Percentiles rank a stretch among this genome's conserved stretches.
These are phyloP conservation scores for Pseudevernia furfuracea DNA, from an alignment of 495 filamentous ascomycete genomes.

Conservation along the genomic window DNA sequence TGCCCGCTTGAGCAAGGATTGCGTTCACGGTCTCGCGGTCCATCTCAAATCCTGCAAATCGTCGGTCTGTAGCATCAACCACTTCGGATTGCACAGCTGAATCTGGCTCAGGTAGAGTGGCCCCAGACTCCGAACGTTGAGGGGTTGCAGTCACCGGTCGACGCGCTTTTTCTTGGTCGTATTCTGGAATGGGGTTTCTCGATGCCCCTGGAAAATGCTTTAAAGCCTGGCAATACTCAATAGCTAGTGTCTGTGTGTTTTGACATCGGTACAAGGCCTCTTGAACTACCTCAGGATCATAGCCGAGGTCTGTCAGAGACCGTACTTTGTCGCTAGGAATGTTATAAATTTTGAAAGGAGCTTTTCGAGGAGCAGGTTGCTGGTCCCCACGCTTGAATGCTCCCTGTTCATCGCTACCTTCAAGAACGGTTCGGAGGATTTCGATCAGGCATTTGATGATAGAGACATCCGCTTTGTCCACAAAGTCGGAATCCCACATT, in stretches of 20 bases:
- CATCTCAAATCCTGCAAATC: slow-evolving; percentile 3
- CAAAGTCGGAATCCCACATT: slow-evolving; percentile 76
- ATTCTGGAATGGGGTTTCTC: slow-evolving; percentile 53
- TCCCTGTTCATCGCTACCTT: slow-evolving; percentile 63
- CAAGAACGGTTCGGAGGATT: slow-evolving; percentile 71
- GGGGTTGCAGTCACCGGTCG: slow-evolving; percentile 14
- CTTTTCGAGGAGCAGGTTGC: slow-evolving; percentile 34
- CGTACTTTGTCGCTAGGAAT: slow-evolving; percentile 42
- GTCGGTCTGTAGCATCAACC: neutral
- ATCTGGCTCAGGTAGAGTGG: slow-evolving; percentile 12
- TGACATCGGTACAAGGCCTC: slow-evolving; percentile 81
- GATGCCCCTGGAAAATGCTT: slow-evolving; percentile 30
- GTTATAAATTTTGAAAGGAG: slow-evolving; percentile 37
- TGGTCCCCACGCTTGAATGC: slow-evolving; percentile 56
- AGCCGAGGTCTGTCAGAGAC: slow-evolving; percentile 42
- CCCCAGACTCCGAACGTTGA: slow-evolving; percentile 20
- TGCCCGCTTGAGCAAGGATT: slow-evolving; percentile 10
- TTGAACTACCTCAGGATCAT: slow-evolving; percentile 51
- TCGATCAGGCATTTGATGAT: slow-evolving; percentile 75
- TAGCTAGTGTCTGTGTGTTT: slow-evolving; percentile 49
- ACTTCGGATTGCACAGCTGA: neutral
- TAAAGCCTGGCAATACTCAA: slow-evolving; percentile 67
- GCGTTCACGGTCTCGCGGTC: slow-evolving; percentile 7
- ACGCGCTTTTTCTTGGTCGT: slow-evolving; percentile 40
- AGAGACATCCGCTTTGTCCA: slow-evolving; percentile 66